phyloP scores from a whole-genome alignment of 352 stramenopile species.

The Pelagophyceae sp. region DNA sequence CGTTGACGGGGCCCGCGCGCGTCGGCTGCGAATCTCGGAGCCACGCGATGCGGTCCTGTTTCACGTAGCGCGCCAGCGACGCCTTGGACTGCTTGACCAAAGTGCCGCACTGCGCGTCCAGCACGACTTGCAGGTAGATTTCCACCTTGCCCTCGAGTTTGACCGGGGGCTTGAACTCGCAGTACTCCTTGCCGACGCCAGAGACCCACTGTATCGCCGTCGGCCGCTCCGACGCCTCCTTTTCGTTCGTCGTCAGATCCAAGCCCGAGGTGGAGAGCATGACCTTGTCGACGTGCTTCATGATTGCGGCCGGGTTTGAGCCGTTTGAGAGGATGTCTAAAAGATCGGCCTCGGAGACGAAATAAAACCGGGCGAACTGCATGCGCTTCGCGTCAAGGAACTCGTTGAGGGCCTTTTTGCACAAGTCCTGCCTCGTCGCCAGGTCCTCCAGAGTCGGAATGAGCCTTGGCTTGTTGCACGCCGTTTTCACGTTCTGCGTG shows the following conservation, averaged over 20 bases:
- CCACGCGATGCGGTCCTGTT: constrained; percentile 64
- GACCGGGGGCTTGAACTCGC: constrained; percentile 72
- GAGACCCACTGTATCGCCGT: constrained; percentile 73
- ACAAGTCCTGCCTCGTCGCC: constrained; percentile 71
- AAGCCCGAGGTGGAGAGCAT: constrained; percentile 79
- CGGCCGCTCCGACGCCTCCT: constrained; percentile 39
- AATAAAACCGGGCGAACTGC: constrained; percentile 86
- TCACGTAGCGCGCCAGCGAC: constrained; percentile 63
- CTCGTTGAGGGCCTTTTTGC: constrained; percentile 79
- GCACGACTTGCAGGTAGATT: constrained; percentile 73
- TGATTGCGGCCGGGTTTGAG: constrained; percentile 74
- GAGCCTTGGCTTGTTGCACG: constrained; percentile 72
- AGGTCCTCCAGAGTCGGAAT: constrained; percentile 71
- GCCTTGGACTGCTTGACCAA: constrained; percentile 67
- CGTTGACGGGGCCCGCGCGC: constrained; percentile 40
- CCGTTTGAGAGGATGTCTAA: constrained; percentile 85
- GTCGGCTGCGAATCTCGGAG: constrained; percentile 62
- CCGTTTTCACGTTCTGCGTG: constrained; percentile 70
- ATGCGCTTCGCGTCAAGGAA: constrained; percentile 75
- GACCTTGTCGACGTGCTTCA: constrained; percentile 84
- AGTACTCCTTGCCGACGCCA: constrained; percentile 72
- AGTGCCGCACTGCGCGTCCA: constrained; percentile 64
- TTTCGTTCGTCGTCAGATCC: constrained; percentile 52
- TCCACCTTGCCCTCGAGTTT: constrained; percentile 76
- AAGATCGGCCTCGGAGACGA: constrained; percentile 73